Percentiles rank a stretch among this genome's conserved stretches.
These are phyloP conservation scores for Aspergillus cristatus DNA, from an alignment of 495 filamentous ascomycete species.

Conservation along the genomic window DNA sequence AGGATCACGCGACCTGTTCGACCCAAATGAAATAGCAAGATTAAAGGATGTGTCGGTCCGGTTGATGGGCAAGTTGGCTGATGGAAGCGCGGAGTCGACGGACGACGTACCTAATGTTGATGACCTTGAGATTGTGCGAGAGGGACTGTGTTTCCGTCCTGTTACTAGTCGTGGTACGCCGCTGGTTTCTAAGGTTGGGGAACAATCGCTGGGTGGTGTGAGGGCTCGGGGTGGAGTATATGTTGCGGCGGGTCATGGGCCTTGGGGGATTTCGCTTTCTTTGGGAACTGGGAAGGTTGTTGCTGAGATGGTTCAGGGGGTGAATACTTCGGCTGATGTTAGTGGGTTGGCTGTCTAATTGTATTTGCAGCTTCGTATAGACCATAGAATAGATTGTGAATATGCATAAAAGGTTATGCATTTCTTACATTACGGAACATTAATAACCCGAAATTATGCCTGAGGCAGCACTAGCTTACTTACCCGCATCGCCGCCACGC, in stretches of 20 bases:
- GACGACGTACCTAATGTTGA: conserved; percentile 24
- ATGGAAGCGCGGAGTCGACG: conserved; percentile 8
- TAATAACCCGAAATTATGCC: conserved; percentile 4
- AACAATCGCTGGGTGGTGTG: conserved; percentile 41
- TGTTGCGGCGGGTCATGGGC: conserved; percentile 63
- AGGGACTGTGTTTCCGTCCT: conserved; percentile 66
- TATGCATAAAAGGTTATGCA: no score
- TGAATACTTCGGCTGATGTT: conserved; percentile 41
- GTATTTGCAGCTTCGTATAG: neutral
- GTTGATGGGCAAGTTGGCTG: conserved; percentile 39
- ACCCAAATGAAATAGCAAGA: conserved; percentile 35
- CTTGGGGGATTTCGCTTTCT: conserved; percentile 57
- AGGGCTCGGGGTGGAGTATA: conserved; percentile 51
- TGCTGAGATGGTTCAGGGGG: conserved; percentile 51
- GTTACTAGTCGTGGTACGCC: conserved; percentile 54
- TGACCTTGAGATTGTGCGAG: conserved; percentile 53
- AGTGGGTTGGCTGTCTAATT: conserved; percentile 26
- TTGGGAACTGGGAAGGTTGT: conserved; percentile 61
- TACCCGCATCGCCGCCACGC: conserved; percentile 11
- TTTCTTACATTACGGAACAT: neutral
- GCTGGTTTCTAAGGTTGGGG: conserved; percentile 46
- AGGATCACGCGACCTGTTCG: conserved; percentile 35
- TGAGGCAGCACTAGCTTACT: conserved; percentile 13
- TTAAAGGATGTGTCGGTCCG: conserved; percentile 45
- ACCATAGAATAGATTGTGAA: neutral